These are phyloP conservation scores for Globisporangium alternatum DNA, from an alignment of 352 stramenopile species.

Conservation along the genomic window DNA sequence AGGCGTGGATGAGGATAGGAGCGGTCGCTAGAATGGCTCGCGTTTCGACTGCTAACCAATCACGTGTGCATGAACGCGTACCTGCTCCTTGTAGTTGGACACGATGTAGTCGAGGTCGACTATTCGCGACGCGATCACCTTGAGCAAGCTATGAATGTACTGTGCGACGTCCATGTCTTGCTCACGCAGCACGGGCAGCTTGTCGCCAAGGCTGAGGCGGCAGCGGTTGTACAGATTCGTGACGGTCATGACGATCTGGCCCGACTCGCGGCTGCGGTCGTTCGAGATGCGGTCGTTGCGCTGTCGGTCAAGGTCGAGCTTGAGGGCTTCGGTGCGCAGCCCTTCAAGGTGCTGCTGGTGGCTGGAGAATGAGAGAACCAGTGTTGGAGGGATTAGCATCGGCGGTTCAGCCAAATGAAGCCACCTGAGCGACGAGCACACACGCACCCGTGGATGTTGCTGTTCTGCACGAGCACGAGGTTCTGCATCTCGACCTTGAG, in stretches of 20 bases:
- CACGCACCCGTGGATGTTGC: slow-evolving; percentile 61
- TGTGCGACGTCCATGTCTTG: slow-evolving; percentile 70
- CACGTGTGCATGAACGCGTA: slow-evolving; percentile 6
- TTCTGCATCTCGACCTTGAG: slow-evolving; percentile 85
- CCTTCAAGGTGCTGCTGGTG: slow-evolving; percentile 81
- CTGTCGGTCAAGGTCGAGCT: slow-evolving; percentile 81
- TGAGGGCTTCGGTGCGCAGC: slow-evolving; percentile 67
- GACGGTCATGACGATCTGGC: slow-evolving; percentile 89
- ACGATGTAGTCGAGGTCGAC: slow-evolving; percentile 86
- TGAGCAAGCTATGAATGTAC: slow-evolving; percentile 74
- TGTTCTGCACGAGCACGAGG: slow-evolving; percentile 82
- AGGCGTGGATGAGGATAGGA: neutral
- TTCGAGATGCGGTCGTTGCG: slow-evolving; percentile 75
- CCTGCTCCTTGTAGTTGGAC: slow-evolving; percentile 64
- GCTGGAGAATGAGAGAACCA: slow-evolving; percentile 14
- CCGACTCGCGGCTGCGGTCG: slow-evolving; percentile 81
- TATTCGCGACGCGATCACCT: slow-evolving; percentile 79
- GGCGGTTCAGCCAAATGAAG: too few relatives aligned
- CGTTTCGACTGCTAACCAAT: too few relatives aligned
- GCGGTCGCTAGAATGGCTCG: neutral
- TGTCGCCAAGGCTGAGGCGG: slow-evolving; percentile 65
- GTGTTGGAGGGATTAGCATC: too few relatives aligned
- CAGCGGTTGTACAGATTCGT: slow-evolving; percentile 91
- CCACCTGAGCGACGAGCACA: too few relatives aligned
- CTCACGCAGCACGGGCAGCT: slow-evolving; percentile 68